Base-by-base conservation (phyloP, 768 basidiomycete genomes). In the Russula vinacea region DNA sequence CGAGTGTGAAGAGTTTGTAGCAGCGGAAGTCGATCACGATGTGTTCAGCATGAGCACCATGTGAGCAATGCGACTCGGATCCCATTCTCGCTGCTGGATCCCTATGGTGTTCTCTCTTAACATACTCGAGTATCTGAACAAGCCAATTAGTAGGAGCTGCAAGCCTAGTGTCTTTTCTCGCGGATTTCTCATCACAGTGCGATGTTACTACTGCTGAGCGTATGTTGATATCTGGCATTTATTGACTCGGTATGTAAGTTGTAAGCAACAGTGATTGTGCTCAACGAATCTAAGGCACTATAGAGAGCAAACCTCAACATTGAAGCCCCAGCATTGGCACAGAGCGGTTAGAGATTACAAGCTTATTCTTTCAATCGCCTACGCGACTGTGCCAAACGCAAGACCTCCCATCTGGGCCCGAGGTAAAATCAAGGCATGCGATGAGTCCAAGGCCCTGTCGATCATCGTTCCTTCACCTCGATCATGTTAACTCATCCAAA, bases 1-100 rank as follows among this genome's bases (percentile, higher is more conserved):
- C 4, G 87, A 89, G 67, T 89, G 87, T 70, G 80, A 83, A 17
- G 81, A 77, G 53, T 89, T 89, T 70, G 70, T 88, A 0, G 70
- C 68, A 39, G 86, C 85, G 10, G 87, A 88, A 73, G 77, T 75
- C 26, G 70, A 71, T 57, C 72, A 75, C 26, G 73, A 79, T 42
- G 80, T 76, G 35, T 81, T 80, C 60, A 56, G 50, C 16, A 11
- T 22, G 32, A 19, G 16, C 29, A 44, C n/a, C 22, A 49, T 32
- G 29, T 57, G 39, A 57, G 10, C 29, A 24, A 47, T 16, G 16
- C 10, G 32, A 24, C 29, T 1, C 0, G 11, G 13, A 19, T 24
- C 24, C 7, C 5, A 56, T 56, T 26, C 55, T 10, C 19, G 42
- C 19, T 6, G 42, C 42, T n/a, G 19, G 17, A n/a, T n/a, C 19